Percentiles rank a stretch among this genome's conserved stretches.
Evolutionary conservation across 371 early-diverging fungal species (phyloP).

Genomic region (Mucor plumbeus): DNA sequence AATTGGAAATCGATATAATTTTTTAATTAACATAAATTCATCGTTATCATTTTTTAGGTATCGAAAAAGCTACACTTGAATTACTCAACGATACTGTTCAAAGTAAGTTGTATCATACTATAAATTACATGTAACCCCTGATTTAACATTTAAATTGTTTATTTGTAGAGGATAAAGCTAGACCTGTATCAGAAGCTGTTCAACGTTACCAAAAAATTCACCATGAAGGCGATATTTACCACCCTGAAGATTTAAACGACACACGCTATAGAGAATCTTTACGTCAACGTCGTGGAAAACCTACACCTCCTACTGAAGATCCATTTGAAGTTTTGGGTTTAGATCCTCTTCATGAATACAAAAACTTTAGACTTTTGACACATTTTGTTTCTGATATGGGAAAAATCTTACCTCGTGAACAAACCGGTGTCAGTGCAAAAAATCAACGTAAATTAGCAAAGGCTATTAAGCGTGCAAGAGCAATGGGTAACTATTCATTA

Average conservation of each 20-base stretch:
- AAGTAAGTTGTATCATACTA: conserved; percentile 25
- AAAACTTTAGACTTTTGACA: conserved; percentile 72
- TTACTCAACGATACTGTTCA: conserved; percentile 31
- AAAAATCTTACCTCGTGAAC: conserved; percentile 75
- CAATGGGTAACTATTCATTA: conserved; percentile 65
- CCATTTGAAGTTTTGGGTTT: conserved; percentile 69
- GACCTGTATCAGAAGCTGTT: conserved; percentile 29
- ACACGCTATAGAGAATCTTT: conserved; percentile 46
- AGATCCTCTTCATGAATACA: conserved; percentile 79
- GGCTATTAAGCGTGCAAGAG: conserved; percentile 85
- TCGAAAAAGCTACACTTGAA: conserved; percentile 33
- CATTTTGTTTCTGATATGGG: conserved; percentile 84
- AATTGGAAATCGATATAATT: background rate
- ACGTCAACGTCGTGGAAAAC: conserved; percentile 41
- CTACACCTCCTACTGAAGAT: conserved; percentile 49
- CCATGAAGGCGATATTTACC: conserved; percentile 52
- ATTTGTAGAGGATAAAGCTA: conserved; percentile 37
- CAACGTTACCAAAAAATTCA: conserved; percentile 50
- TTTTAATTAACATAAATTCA: background rate
- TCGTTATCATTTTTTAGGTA: conserved; percentile 12
- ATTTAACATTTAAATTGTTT: background rate
- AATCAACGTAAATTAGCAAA: conserved; percentile 81
- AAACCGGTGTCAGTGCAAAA: conserved; percentile 77
- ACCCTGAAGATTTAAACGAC: conserved; percentile 61
- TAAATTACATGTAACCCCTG: background rate